Conservation (phyloP, 495 filamentous ascomycete genomes). For the Trichocladium antarcticum region DNA sequence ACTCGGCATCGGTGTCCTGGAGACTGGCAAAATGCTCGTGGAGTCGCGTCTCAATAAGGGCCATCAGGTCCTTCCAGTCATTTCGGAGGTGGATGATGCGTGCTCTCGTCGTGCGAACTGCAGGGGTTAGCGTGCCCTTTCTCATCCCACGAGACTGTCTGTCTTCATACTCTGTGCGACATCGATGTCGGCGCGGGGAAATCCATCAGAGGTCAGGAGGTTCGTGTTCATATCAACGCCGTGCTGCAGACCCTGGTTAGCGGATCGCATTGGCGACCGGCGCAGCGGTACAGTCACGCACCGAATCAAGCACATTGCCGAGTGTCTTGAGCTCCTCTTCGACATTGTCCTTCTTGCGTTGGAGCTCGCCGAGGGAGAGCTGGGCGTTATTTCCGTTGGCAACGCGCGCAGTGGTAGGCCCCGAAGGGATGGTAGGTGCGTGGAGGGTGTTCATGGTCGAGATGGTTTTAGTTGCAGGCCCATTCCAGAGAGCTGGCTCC, state of each 20-base stretch:
- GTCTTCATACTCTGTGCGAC: slow-evolving; percentile 71
- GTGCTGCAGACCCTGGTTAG: slow-evolving; percentile 47
- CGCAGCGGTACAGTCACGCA: slow-evolving; percentile 32
- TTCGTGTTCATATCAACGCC: slow-evolving; percentile 84
- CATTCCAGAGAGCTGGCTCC: slow-evolving; percentile 9
- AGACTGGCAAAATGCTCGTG: slow-evolving; percentile 63
- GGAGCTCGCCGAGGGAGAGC: slow-evolving; percentile 48
- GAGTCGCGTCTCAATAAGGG: slow-evolving; percentile 63
- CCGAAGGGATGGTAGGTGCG: slow-evolving; percentile 63
- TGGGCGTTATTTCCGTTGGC: slow-evolving; percentile 47
- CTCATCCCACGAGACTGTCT: background rate
- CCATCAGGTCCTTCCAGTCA: slow-evolving; percentile 87
- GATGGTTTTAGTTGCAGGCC: slow-evolving; percentile 23
- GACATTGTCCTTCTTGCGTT: slow-evolving; percentile 62
- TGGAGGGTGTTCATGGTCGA: slow-evolving; percentile 69
- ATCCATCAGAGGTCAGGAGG: slow-evolving; percentile 84
- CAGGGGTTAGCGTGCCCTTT: slow-evolving; percentile 11
- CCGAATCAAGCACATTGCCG: slow-evolving; percentile 76
- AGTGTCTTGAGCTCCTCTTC: slow-evolving; percentile 79
- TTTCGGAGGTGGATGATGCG: slow-evolving; percentile 83
- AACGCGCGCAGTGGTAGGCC: slow-evolving; percentile 44
- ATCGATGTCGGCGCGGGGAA: slow-evolving; percentile 86
- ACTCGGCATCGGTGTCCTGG: slow-evolving; percentile 23
- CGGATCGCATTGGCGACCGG: background rate
- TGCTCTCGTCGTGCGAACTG: slow-evolving; percentile 81